Evolutionary conservation across 805 yeast genomes (phyloP), one percentile per base, ranked within the genome.

Genomic region (Monosporozyma siamensis): DNA sequence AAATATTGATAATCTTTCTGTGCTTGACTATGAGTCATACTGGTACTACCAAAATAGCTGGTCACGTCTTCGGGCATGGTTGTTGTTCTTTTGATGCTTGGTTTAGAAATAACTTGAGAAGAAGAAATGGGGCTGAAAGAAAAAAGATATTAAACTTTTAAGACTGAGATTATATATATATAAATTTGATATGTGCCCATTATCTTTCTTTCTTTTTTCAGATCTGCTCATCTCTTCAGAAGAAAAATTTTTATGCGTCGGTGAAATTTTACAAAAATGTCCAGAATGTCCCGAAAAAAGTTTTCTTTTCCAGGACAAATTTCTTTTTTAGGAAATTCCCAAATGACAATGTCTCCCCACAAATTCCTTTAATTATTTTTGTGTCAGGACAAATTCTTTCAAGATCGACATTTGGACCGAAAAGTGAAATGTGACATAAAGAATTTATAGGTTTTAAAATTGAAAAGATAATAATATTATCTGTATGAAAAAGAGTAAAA

Each of bases 1-100:
- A 46, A 11, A 22, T 34, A 41, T 34, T 43, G 44, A 36, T 46
- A 46, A n/a, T 41, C 49, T 34, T 29, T 35, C 11, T 36, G 31
- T 3, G 39, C 34, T 29, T 43, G 44, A 6, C 44, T 30, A 21
- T 46, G 46, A 4, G 41, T 30, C 15, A 18, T 26, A 22, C 37
- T 41, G 10, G 49, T 35, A 17, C 40, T 26, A 14, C 39, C 41
- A 37, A 43, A 46, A 32, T 43, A 46, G 20, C n/a, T 29, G 8
- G 46, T 46, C 22, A 46, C 43, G 39, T 46, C 49, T 26, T 43
- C 44, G 27, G 46, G 46, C 49, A 46, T 46, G 23, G 35, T 18
- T 18, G 7, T 4, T 10, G n/a, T 10, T 9, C 10, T 18, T 8
- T 9, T 31, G 32, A n/a, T 27, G 15, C 14, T 14, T 27, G 31